These are phyloP conservation scores for Podila minutissima DNA, from an alignment of 192 early-diverging fungal genomes.

Conservation along the genomic window DNA sequence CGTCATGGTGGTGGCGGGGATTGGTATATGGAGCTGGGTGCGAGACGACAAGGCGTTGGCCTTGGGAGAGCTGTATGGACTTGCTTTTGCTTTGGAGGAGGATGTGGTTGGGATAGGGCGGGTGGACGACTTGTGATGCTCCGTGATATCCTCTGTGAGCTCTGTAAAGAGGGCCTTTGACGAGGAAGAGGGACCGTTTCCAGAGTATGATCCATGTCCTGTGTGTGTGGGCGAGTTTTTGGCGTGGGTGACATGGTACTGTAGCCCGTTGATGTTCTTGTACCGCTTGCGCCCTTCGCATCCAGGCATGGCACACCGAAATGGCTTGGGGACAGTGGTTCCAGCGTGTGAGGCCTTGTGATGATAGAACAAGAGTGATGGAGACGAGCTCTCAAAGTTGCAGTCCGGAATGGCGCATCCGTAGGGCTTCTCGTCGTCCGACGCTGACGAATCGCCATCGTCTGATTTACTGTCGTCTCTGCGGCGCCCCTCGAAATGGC, in stretches of 20 bases:
- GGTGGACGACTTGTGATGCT: neutral
- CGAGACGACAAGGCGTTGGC: slow-evolving; percentile 5
- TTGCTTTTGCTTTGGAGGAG: neutral
- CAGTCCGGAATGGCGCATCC: slow-evolving; percentile 44
- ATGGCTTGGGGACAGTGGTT: slow-evolving; percentile 70
- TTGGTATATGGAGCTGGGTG: slow-evolving; percentile 5
- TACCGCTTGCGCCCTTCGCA: slow-evolving; percentile 83
- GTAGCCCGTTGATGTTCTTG: slow-evolving; percentile 87
- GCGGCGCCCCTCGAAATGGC: neutral
- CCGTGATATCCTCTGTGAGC: neutral
- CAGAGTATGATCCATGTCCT: slow-evolving; percentile 6
- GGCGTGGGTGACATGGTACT: slow-evolving; percentile 81
- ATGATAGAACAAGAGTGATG: slow-evolving; percentile 43
- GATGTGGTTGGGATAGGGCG: neutral
- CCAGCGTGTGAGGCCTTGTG: slow-evolving; percentile 47
- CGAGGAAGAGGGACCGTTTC: neutral
- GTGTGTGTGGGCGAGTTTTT: slow-evolving; percentile 36
- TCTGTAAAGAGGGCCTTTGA: neutral
- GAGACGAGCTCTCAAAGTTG: slow-evolving; percentile 35
- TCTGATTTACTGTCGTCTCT: slow-evolving; percentile 6
- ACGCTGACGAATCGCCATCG: slow-evolving; percentile 4
- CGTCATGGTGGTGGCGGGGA: slow-evolving; percentile 21
- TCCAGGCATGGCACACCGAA: slow-evolving; percentile 72
- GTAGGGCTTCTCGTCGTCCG: slow-evolving; percentile 40
- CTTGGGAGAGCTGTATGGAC: neutral